Percentiles rank a stretch among this genome's conserved stretches.
These are phyloP conservation scores for Leccinum glutinopallens DNA, from an alignment of 1,284 basidiomycete species.

Conservation along the genomic window DNA sequence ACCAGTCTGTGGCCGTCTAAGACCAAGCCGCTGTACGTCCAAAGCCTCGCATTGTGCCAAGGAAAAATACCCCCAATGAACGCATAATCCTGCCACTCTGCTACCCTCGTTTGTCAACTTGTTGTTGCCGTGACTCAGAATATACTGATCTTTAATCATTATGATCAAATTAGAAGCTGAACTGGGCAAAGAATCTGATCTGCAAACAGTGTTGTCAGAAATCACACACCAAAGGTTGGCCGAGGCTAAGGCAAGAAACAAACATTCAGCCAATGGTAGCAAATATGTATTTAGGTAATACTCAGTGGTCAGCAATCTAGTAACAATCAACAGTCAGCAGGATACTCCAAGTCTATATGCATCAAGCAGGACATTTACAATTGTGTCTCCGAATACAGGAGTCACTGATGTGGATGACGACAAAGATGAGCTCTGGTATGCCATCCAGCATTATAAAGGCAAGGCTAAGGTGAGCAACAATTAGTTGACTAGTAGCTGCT, in stretches of 20 bases:
- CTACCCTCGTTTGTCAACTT: neutral
- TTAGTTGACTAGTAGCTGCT: neutral
- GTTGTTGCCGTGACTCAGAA: neutral
- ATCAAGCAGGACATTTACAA: neutral
- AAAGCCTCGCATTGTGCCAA: neutral
- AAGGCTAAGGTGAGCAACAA: neutral
- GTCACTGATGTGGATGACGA: neutral
- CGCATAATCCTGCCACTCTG: neutral
- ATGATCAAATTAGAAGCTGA: neutral
- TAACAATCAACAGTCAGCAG: neutral
- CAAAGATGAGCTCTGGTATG: neutral
- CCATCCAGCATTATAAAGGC: neutral
- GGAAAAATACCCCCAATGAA: too few relatives aligned
- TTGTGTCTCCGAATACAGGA: neutral
- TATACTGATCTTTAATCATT: neutral
- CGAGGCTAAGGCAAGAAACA: neutral
- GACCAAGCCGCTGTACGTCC: neutral
- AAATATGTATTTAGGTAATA: neutral
- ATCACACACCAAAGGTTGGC: neutral
- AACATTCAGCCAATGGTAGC: neutral
- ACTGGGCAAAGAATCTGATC: neutral
- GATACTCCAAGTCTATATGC: neutral
- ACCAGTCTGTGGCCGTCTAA: neutral
- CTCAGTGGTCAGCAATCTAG: neutral
- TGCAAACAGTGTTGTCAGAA: neutral